phyloP scores from a whole-genome alignment of 768 basidiomycete species.

The Amanita molliuscula region DNA sequence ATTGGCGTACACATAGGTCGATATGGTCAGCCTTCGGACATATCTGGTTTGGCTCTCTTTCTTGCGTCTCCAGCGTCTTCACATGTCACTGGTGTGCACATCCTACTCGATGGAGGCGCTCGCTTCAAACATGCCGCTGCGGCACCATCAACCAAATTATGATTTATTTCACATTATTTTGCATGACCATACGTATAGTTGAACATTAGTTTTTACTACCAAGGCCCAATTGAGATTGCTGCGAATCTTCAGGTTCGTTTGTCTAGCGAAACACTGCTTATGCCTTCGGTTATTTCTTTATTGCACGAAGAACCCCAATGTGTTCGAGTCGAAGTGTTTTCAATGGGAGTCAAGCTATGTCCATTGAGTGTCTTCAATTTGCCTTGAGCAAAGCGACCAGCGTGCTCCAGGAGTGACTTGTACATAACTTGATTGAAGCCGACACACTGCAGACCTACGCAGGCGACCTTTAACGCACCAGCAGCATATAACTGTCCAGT shows the following conservation, averaged over 20 bases:
- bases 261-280: background rate
- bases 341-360: background rate
- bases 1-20: conserved; percentile 35
- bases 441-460: conserved; percentile 65
- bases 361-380: conserved; percentile 4
- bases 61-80: conserved; percentile 61
- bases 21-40: conserved; percentile 51
- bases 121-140: conserved; percentile 19
- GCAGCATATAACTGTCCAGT: conserved; percentile 60
- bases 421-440: conserved; percentile 67
- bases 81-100: conserved; percentile 68
- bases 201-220: background rate
- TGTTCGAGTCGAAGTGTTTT: conserved; percentile 1
- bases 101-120: conserved; percentile 61
- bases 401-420: conserved; percentile 54
- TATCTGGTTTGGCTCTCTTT: conserved; percentile 64
- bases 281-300: background rate
- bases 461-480: conserved; percentile 65
- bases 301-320: background rate
- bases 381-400: conserved; percentile 26
- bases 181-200: background rate
- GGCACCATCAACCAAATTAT: conserved; percentile 25
- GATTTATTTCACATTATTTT: background rate
- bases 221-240: background rate
- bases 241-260: background rate